Base-by-base conservation (phyloP, 176 grass and related monocot species). In the Themeda triandra region DNA sequence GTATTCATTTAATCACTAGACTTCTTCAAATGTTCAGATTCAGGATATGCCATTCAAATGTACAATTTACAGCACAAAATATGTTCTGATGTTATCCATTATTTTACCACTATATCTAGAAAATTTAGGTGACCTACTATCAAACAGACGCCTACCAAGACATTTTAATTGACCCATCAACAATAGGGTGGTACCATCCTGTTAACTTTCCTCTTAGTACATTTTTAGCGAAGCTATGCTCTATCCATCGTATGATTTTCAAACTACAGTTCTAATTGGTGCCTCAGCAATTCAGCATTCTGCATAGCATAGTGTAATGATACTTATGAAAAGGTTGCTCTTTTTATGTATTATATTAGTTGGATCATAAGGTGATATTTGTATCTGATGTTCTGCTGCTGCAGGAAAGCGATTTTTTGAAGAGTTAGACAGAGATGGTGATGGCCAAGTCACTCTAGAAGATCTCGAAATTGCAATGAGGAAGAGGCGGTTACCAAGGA, bases 381-480 rank as follows among this genome's bases (percentile, higher is more conserved):
- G 14, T 45, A 66, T 29, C 42, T 23, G 27, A 30, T 77, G 14
- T 82, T 27, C 44, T 79, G 75, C 71, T 91, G 30, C 73, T 87
- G 42, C 85, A 98, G 96, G 96, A 90, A 98, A 83, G 86, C 83
- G 87, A 10, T 98, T 98, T 84, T 98, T 98, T 87, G 91, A 98
- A 87, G 96, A 95, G 74, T 85, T 98, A 39, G 96, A 98, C 62
- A 90, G 93, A 90, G 93, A 98, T 85, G 85, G 89, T 77, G 96
- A 98, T 83, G 96, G 96, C 18, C 91, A 94, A 71, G 89, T 98
- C 65, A 98, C 89, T 58, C 78, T 98, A 17, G 96, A 98, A 84
- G 96, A 98, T 75, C 93, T 98, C 51, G 96, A 98, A 87, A 77
- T 93, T 86, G 96, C 96, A 46, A 94, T 95, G 93, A 91, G 91